phyloP scores from a whole-genome alignment of 768 basidiomycete species.

The Leccinum sublutescens region DNA sequence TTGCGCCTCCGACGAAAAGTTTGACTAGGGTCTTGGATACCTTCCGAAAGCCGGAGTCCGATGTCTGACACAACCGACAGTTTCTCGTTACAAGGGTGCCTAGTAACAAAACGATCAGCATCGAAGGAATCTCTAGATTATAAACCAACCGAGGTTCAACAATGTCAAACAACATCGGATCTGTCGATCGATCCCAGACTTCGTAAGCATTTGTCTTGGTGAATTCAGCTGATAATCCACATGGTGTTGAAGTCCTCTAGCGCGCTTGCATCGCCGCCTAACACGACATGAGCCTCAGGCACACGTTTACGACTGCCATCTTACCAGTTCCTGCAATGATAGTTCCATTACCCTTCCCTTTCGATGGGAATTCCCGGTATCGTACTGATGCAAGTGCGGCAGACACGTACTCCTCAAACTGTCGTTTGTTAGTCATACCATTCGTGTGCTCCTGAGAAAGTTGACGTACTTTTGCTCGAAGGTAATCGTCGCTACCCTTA shows the following conservation, averaged over 20 bases:
- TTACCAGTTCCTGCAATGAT: constrained; percentile 63
- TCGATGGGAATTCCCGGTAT: constrained; percentile 81
- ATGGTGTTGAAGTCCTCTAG: constrained; percentile 80
- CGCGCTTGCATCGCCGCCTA: constrained; percentile 56
- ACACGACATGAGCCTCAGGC: constrained; percentile 22
- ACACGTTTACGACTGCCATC: neutral
- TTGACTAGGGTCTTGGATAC: constrained; percentile 68
- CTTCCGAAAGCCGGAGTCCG: constrained; percentile 87
- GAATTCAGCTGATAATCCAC: constrained; percentile 89
- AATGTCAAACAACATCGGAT: constrained; percentile 92
- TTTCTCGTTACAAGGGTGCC: constrained; percentile 93
- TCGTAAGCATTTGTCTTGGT: constrained; percentile 83
- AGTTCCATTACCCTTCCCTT: constrained; percentile 60
- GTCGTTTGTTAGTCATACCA: neutral
- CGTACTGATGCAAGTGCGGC: constrained; percentile 86
- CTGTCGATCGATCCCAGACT: constrained; percentile 88
- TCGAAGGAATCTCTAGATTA: neutral
- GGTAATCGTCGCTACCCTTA: constrained; percentile 94
- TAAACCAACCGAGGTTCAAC: constrained; percentile 77
- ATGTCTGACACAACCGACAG: constrained; percentile 89
- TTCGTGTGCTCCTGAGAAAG: neutral
- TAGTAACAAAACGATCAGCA: constrained; percentile 28
- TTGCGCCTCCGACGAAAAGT: no score
- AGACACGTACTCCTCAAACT: constrained; percentile 93
- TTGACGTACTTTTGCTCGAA: constrained; percentile 70